Evolutionary conservation across 257 asterid genomes (phyloP).

Genomic region (Rubia yunnanensis): DNA sequence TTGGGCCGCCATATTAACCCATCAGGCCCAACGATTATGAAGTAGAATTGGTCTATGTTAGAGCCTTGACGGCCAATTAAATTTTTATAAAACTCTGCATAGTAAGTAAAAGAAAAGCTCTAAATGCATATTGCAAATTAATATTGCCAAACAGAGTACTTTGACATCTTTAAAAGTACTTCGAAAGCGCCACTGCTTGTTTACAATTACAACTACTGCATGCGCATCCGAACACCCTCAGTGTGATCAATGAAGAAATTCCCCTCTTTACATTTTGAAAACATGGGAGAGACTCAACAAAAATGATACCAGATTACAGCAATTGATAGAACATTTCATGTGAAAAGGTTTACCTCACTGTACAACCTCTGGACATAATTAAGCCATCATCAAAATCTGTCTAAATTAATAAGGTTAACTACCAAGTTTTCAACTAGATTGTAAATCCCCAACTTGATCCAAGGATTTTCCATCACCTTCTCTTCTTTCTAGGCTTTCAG

Average conservation of each 20-base stretch:
- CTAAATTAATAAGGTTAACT: conserved; percentile 23
- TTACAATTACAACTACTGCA: conserved; percentile 25
- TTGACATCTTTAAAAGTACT: conserved; percentile 8
- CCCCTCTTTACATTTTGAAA: conserved; percentile 37
- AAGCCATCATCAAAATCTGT: conserved; percentile 23
- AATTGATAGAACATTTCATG: conserved; percentile 30
- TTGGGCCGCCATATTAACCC: no score
- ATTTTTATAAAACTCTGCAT: no score
- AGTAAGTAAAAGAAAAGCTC: no score
- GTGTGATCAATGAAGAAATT: conserved; percentile 17
- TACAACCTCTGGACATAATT: conserved; percentile 37
- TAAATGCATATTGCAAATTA: no score
- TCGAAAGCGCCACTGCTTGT: conserved; percentile 18
- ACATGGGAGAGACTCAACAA: conserved; percentile 22
- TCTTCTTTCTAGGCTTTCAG: conserved; percentile 23
- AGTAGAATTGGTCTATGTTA: no score
- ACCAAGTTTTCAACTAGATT: conserved; percentile 29
- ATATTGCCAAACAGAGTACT: background rate
- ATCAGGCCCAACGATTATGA: no score
- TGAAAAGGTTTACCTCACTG: conserved; percentile 52
- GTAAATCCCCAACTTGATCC: conserved; percentile 30
- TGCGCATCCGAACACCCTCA: conserved; percentile 16
- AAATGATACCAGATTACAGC: conserved; percentile 33
- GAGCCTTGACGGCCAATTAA: no score
- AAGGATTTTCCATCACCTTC: conserved; percentile 23